A percentile compares a stretch with the other conserved stretches of the same genome.
Evolutionary conservation across 441 rosid species (phyloP).

Genomic region (Isatis lusitanica): DNA sequence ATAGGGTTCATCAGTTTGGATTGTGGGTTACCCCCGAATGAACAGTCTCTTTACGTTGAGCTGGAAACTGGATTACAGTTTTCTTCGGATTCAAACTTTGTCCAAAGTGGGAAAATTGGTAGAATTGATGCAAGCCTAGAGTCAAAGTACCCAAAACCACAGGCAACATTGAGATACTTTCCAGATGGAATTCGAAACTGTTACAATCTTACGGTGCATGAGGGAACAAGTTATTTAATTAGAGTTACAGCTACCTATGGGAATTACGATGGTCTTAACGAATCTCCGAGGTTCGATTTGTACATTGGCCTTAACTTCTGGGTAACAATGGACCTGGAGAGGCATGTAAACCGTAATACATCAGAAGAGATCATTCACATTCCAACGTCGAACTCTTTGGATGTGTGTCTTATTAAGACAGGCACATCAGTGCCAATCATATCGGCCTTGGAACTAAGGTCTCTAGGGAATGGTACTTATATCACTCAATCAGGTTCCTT

Average conservation of each 20-base stretch:
- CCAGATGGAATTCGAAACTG: slow-evolving; percentile 43
- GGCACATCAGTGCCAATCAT: slow-evolving; percentile 42
- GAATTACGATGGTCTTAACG: slow-evolving; percentile 30
- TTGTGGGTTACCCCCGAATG: slow-evolving; percentile 32
- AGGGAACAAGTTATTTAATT: slow-evolving; percentile 32
- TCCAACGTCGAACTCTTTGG: not conserved
- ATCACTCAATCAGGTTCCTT: slow-evolving; percentile 28
- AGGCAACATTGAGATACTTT: slow-evolving; percentile 33
- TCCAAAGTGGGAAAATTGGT: too few species aligned
- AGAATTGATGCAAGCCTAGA: not conserved
- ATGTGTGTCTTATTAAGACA: slow-evolving; percentile 42
- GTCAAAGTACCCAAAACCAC: not conserved
- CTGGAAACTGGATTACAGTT: slow-evolving; percentile 7
- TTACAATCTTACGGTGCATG: slow-evolving; percentile 25
- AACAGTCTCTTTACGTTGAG: slow-evolving; percentile 1
- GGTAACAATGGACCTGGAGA: not conserved
- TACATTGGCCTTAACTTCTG: slow-evolving; percentile 39
- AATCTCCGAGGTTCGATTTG: slow-evolving; percentile 33
- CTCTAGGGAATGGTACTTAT: not conserved
- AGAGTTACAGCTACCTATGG: slow-evolving; percentile 39
- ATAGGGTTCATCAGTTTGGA: slow-evolving; percentile 52
- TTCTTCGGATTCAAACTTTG: slow-evolving; percentile 22
- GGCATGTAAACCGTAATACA: not conserved
- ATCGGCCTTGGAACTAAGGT: slow-evolving; percentile 44
- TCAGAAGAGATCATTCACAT: slow-evolving; percentile 40